Evolutionary conservation across 2,329 filamentous ascomycete species (phyloP).

Genomic region (Aspergillus brunneoviolaceus): DNA sequence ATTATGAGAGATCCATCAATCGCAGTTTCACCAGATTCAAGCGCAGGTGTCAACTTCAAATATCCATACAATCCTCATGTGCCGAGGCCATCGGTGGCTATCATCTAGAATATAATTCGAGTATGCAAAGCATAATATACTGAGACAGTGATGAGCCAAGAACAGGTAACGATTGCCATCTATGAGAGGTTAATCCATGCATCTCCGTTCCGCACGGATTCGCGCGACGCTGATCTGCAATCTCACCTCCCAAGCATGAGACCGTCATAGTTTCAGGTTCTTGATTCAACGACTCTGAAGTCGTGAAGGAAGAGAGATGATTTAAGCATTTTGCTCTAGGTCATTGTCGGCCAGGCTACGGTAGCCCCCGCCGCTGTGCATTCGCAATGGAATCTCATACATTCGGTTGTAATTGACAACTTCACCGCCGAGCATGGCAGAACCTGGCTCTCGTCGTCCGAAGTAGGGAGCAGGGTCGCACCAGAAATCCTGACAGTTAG

Average conservation of each 20-base stretch:
- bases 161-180: not conserved
- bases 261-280: not conserved
- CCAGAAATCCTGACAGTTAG: slow-evolving; percentile 96
- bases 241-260: not conserved
- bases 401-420: slow-evolving; percentile 82
- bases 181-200: slow-evolving; percentile 5
- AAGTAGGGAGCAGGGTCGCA: slow-evolving; percentile 84
- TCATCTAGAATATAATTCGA: slow-evolving; percentile 7
- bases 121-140: slow-evolving; percentile 21
- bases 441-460: slow-evolving; percentile 69
- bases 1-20: no score
- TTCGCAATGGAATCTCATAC: slow-evolving; percentile 78
- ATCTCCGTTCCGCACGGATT: slow-evolving; percentile 9
- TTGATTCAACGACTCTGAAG: no score
- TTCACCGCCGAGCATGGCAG: slow-evolving; percentile 73
- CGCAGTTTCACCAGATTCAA: no score
- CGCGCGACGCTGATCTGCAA: slow-evolving; percentile 16
- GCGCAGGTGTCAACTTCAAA: not conserved
- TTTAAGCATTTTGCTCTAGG: slow-evolving; percentile 30
- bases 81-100: not conserved
- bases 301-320: not conserved
- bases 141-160: not conserved
- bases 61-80: not conserved
- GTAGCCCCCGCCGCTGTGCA: slow-evolving; percentile 57
- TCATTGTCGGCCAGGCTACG: slow-evolving; percentile 55